Base-by-base conservation (phyloP, 139 green algal species). In the Coelastrella sp. region DNA sequence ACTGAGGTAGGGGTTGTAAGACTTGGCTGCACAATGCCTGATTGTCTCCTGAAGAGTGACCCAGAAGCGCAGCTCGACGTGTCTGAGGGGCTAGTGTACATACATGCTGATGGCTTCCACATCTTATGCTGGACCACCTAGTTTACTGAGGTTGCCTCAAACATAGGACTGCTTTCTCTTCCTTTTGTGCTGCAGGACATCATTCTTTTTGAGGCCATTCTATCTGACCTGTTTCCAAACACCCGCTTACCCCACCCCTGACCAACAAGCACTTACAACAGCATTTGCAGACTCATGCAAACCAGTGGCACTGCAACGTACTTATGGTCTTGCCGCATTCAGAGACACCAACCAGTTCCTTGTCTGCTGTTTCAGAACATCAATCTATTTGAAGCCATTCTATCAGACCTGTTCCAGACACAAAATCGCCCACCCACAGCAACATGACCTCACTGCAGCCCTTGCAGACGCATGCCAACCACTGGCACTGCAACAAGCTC, bases 401-500 rank as follows among this genome's bases (percentile, higher is more conserved):
- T 98, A 3, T 86, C 77, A 16, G 96, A 98, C 93, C 92, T 98
- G n/a, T 98, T 98, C 96, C 96, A 11, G 94, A 92, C 7, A 91
- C 95, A 6, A 78, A 93, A 17, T 88, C 96, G 1, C 79, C 88
- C 0, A 11, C 56, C 54, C 79, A 56, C 8, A 83, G 66, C 23
- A 91, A 54, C 10, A 20, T 54, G 65, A 88, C 82, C 82, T 93
- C 5, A 66, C 83, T 10, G 57, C 16, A 8, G 91, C 91, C 20
- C 87, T 93, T 47, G 10, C 47, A 47, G 65, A 47, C 16, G 66
- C 82, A 17, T 91, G 82, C 16, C 19, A 10, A 7, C 3, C 11
- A 3, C 75, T 86, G 61, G 87, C 83, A n/a, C 87, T 93, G 79
- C 93, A 95, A 88, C 78, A 86, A 0, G 89, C n/a, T n/a, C n/a